phyloP scores from a whole-genome alignment of 768 basidiomycete species.

The Asterophora parasitica region DNA sequence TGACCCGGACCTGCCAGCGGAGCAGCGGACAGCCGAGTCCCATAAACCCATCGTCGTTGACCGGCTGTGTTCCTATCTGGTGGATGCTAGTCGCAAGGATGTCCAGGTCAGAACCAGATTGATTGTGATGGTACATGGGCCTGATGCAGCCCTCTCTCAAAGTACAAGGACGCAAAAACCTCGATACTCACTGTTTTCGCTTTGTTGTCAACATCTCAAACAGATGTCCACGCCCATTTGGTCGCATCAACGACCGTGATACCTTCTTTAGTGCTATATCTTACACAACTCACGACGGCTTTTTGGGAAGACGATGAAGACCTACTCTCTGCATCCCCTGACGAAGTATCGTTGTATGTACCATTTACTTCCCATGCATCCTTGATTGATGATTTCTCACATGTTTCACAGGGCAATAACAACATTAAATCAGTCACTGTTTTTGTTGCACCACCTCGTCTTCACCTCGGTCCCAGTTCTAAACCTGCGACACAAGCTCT shows the following conservation, averaged over 20 bases:
- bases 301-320: conserved; percentile 65
- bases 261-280: conserved; percentile 57
- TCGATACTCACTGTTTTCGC: conserved; percentile 38
- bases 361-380: background rate
- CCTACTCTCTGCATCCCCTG: conserved; percentile 30
- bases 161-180: conserved; percentile 26
- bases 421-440: conserved; percentile 46
- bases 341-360: conserved; percentile 33
- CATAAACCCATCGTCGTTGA: conserved; percentile 41
- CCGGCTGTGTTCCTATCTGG: conserved; percentile 43
- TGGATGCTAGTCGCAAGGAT: conserved; percentile 35
- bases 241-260: conserved; percentile 51
- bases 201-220: conserved; percentile 34
- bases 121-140: background rate
- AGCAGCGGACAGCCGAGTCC: conserved; percentile 20
- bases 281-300: conserved; percentile 46
- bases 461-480: conserved; percentile 41
- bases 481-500: conserved; percentile 56
- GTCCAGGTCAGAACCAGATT: conserved; percentile 32
- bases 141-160: background rate
- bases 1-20: conserved; percentile 18
- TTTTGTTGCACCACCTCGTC: conserved; percentile 62
- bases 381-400: background rate
- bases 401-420: conserved; percentile 40
- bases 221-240: conserved; percentile 33